phyloP scores from a whole-genome alignment of 2,329 filamentous ascomycete species.

The Colletotrichum sojae region DNA sequence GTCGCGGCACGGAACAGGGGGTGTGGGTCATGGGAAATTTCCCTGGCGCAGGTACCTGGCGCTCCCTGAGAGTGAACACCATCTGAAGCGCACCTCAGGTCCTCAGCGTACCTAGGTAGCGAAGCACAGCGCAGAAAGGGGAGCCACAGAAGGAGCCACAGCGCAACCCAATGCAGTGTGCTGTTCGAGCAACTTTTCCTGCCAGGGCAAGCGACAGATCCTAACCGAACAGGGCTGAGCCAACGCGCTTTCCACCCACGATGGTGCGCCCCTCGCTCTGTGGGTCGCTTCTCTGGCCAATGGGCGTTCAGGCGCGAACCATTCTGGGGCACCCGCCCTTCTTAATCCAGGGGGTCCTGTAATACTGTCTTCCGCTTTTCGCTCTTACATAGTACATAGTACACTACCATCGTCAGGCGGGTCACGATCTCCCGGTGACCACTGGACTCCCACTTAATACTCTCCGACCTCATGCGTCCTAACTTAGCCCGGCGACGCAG shows the following conservation, averaged over 20 bases:
- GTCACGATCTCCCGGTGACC: slow-evolving; percentile 14
- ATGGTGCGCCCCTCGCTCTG: slow-evolving; percentile 1
- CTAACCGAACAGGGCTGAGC: slow-evolving; percentile 39
- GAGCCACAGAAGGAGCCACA: slow-evolving; percentile 11
- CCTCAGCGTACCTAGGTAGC: not conserved
- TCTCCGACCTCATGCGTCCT: slow-evolving; percentile 4
- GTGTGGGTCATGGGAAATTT: slow-evolving; percentile 29
- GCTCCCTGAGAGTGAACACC: slow-evolving; percentile 15
- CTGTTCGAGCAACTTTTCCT: slow-evolving; percentile 3
- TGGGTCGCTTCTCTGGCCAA: slow-evolving; percentile 16
- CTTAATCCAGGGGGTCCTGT: slow-evolving; percentile 14
- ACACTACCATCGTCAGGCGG: slow-evolving; percentile 5
- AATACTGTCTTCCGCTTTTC: slow-evolving; percentile 4
- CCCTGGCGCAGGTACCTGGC: slow-evolving; percentile 34
- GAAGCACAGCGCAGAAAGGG: not conserved
- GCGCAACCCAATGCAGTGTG: not conserved
- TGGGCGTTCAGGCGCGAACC: slow-evolving; percentile 15
- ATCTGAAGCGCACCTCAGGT: slow-evolving; percentile 10
- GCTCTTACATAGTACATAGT: too few relatives aligned
- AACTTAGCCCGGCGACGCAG: not conserved
- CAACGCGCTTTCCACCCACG: slow-evolving; percentile 30
- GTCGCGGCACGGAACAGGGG: slow-evolving; percentile 14
- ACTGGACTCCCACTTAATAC: not conserved
- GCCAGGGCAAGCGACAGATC: slow-evolving; percentile 6
- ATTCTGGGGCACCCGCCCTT: slow-evolving; percentile 15